Conservation (phyloP, 2,329 filamentous ascomycete species). For the Diaporthe velutina region DNA sequence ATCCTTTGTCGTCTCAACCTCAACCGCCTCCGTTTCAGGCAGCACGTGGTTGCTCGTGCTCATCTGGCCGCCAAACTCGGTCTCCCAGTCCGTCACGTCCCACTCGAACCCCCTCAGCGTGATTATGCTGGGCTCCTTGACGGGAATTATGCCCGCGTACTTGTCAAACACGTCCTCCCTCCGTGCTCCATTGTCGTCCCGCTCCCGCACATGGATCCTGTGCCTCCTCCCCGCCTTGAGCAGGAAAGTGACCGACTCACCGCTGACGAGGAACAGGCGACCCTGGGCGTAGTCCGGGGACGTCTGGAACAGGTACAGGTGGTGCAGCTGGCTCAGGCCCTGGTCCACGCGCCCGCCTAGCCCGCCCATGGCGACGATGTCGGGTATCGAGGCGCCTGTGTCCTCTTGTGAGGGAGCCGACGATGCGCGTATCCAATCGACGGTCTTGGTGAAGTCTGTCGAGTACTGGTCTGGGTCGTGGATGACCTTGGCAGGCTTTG, state of each 20-base stretch:
- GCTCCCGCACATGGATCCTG: conserved; percentile 71
- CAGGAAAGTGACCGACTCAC: conserved; percentile 85
- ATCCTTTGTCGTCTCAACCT: conserved; percentile 72
- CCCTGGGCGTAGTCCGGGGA: conserved; percentile 64
- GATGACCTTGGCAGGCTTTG: conserved; percentile 69
- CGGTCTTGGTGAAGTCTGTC: conserved; percentile 92
- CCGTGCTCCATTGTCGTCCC: conserved; percentile 46
- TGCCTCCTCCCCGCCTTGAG: conserved; percentile 77
- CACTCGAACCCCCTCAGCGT: conserved; percentile 87
- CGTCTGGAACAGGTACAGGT: conserved; percentile 77
- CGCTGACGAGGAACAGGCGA: conserved; percentile 83
- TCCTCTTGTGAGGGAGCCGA: background rate
- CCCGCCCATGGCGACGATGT: conserved; percentile 87
- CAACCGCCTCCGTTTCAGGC: conserved; percentile 69
- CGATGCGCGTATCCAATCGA: conserved; percentile 66
- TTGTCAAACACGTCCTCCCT: conserved; percentile 73
- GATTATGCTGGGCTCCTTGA: conserved; percentile 84
- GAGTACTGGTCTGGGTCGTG: conserved; percentile 84
- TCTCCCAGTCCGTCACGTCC: conserved; percentile 89
- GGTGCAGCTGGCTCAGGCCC: conserved; percentile 88
- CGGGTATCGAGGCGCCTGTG: conserved; percentile 48
- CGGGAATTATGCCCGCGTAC: conserved; percentile 87
- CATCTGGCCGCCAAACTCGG: conserved; percentile 77
- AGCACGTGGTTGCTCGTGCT: conserved; percentile 86
- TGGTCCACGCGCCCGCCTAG: conserved; percentile 94